A percentile compares a stretch with the other conserved stretches of the same genome.
These are phyloP conservation scores for Kwoniella europaea DNA, from an alignment of 768 basidiomycete species.

Conservation along the genomic window DNA sequence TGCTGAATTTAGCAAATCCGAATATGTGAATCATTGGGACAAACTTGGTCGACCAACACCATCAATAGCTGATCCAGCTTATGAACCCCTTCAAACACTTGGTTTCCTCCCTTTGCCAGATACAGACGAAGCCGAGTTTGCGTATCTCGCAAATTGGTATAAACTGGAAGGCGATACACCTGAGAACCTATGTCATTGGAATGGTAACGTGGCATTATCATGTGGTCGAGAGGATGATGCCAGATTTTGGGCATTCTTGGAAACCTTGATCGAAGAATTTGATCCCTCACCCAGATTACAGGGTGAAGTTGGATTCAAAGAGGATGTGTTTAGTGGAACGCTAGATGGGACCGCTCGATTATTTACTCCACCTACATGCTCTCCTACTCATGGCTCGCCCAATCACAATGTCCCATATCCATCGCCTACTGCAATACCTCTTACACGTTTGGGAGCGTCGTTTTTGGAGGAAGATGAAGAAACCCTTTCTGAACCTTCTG, in stretches of 20 bases:
- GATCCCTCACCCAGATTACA: constrained; percentile 15
- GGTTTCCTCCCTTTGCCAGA: constrained; percentile 36
- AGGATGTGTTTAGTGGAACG: constrained; percentile 36
- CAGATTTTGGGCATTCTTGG: constrained; percentile 43
- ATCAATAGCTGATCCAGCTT: constrained; percentile 45
- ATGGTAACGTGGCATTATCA: constrained; percentile 41
- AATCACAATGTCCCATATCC: constrained; percentile 4
- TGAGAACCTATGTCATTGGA: constrained; percentile 47
- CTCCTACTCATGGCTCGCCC: constrained; percentile 18
- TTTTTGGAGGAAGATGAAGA: constrained; percentile 21
- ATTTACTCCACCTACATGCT: constrained; percentile 18
- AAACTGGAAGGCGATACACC: constrained; percentile 40
- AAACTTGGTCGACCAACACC: constrained; percentile 45
- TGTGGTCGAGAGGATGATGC: constrained; percentile 48
- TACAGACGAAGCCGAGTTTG: constrained; percentile 45
- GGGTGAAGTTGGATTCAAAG: constrained; percentile 29
- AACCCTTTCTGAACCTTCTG: constrained; percentile 25
- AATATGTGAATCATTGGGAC: constrained; percentile 48
- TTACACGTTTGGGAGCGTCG: constrained; percentile 28
- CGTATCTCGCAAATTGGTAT: constrained; percentile 52
- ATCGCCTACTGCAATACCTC: constrained; percentile 22
- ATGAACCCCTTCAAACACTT: constrained; percentile 48
- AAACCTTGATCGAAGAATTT: constrained; percentile 45
- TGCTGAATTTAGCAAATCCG: constrained; percentile 38
- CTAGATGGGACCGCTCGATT: constrained; percentile 13